phyloP scores from a whole-genome alignment of 139 green algal species.

The Bryopsis sp. region DNA sequence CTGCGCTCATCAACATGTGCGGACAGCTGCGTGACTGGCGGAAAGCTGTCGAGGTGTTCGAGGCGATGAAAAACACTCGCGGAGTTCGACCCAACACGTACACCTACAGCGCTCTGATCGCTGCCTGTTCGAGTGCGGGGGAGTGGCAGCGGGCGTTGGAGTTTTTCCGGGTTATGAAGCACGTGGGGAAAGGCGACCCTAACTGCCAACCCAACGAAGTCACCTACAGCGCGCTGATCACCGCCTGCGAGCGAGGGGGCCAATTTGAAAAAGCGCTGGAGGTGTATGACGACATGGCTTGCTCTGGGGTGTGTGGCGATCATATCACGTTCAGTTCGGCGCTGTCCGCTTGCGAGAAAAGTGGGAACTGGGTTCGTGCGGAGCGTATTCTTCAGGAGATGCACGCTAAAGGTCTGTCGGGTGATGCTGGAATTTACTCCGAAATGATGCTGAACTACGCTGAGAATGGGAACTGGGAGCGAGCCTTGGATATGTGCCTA shows the following conservation, averaged over 20 bases:
- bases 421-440: constrained; percentile 11
- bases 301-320: background rate
- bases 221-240: constrained; percentile 52
- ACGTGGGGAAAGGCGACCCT: constrained; percentile 23
- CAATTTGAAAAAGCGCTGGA: constrained; percentile 67
- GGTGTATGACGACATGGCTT: constrained; percentile 15
- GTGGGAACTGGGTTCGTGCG: constrained; percentile 1
- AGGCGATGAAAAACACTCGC: constrained; percentile 38
- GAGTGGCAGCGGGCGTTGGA: constrained; percentile 57
- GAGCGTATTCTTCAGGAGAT: constrained; percentile 10
- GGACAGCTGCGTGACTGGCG: constrained; percentile 23
- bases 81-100: constrained; percentile 33
- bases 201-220: constrained; percentile 41
- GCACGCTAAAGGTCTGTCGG: constrained; percentile 11
- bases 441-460: constrained; percentile 16
- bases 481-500: constrained; percentile 10
- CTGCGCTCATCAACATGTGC: constrained; percentile 20
- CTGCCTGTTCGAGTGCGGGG: constrained; percentile 48
- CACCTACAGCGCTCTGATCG: constrained; percentile 48
- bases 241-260: constrained; percentile 46
- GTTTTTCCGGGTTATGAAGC: constrained; percentile 50
- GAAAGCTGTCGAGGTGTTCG: constrained; percentile 37
- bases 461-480: constrained; percentile 11
- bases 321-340: constrained; percentile 20
- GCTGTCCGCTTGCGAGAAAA: constrained; percentile 17